Evolutionary conservation across 768 basidiomycete species (phyloP), one percentile per base, ranked within the genome.

Genomic region (Lentinus tigrinus): DNA sequence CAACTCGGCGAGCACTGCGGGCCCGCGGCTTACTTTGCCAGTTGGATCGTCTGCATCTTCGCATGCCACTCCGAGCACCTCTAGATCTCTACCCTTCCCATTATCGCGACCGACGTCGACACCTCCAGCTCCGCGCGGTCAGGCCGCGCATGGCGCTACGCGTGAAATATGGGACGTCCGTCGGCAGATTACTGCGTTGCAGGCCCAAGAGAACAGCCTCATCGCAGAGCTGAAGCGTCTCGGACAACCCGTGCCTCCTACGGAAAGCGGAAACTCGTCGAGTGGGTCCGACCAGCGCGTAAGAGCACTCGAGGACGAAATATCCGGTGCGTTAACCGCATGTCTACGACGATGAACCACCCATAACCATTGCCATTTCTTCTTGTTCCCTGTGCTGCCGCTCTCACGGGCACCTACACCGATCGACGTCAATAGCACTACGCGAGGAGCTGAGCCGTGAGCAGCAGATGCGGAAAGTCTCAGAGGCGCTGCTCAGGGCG

Each of bases 121-220:
- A 42, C 13, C 27, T 10, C 39, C 28, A 4, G 11, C 43, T 19
- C 14, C 21, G 34, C 49, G 31, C 17, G 49, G 8, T 4, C 28
- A 38, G 13, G 24, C 55, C 49, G n/a, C 52, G 52, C 46, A 56
- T 52, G 47, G 50, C 42, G 37, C 53, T 11, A 52, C 57, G 24
- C 66, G 69, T 28, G 65, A 70, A 31, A 43, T 70, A 34, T 67
- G 66, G 69, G 67, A 68, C 47, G 61, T 70, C 6, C 67, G 69
- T 2, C 54, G 66, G 21, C 65, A 69, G 57, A 64, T 68, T 19
- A 65, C 67, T 16, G 67, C 69, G 10, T 52, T 67, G 43, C 65
- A 63, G 46, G 69, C 62, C 8, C 63, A 58, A 14, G 67, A 68
- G 46, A 48, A 47, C 1, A 47, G 39, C 31, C 37, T 66, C 14